Evolutionary conservation across 106 monocot genomes (phyloP).

Genomic region (Dendrobium catenatum): DNA sequence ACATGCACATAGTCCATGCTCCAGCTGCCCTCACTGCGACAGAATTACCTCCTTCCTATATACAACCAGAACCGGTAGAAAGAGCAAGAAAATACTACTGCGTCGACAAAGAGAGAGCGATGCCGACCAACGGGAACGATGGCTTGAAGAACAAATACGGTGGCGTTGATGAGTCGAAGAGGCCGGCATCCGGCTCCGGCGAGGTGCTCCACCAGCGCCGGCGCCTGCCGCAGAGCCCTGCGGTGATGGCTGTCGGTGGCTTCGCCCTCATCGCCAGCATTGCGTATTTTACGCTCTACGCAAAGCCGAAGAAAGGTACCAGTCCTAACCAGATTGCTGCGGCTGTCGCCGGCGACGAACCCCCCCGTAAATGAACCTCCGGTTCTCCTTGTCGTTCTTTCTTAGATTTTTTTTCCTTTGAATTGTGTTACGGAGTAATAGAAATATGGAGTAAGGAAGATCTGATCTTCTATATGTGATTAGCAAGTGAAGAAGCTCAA

Average conservation of each 20-base stretch:
- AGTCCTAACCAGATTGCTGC: slow-evolving; percentile 9
- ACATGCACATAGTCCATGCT: too few relatives aligned
- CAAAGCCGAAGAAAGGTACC: slow-evolving; percentile 24
- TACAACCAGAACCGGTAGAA: too few relatives aligned
- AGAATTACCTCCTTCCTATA: too few relatives aligned
- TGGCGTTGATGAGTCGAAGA: slow-evolving; percentile 22
- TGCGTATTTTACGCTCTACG: slow-evolving; percentile 22
- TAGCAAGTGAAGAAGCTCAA: too few relatives aligned
- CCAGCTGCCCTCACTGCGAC: too few relatives aligned
- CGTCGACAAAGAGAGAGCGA: background rate
- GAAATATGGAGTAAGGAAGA: too few relatives aligned
- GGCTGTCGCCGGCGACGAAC: background rate
- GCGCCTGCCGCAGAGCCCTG: slow-evolving; percentile 11
- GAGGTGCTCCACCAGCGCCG: slow-evolving; percentile 19
- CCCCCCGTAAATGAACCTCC: background rate
- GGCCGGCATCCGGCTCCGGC: slow-evolving; percentile 17
- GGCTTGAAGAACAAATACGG: slow-evolving; percentile 21
- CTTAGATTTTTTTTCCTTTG: too few relatives aligned
- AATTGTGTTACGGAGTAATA: too few relatives aligned
- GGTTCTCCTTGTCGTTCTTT: too few relatives aligned
- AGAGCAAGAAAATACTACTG: too few relatives aligned
- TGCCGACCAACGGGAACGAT: slow-evolving; percentile 9
- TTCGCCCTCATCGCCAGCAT: slow-evolving; percentile 11
- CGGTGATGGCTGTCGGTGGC: slow-evolving; percentile 19
- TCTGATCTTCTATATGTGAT: too few relatives aligned